Evolutionary conservation across 1,139 yeast species (phyloP).

Genomic region (Suhomyces bribrorum): DNA sequence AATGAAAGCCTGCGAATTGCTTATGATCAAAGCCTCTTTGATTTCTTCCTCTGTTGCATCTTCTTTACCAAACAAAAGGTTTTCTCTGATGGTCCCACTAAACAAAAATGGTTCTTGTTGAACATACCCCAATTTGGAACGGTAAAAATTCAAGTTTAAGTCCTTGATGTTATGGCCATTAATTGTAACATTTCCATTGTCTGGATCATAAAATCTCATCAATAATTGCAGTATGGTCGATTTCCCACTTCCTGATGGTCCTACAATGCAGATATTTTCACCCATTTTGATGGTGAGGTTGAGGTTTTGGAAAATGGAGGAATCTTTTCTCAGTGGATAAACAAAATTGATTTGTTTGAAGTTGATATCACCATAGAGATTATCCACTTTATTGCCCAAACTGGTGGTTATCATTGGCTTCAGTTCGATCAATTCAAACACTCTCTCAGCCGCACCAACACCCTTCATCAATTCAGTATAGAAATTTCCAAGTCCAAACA

Average conservation of each 20-base stretch:
- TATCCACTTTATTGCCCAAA: slow-evolving; percentile 49
- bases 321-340: slow-evolving; percentile 86
- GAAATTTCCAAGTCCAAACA: slow-evolving; percentile 85
- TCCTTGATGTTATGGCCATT: slow-evolving; percentile 70
- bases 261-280: slow-evolving; percentile 89
- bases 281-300: slow-evolving; percentile 74
- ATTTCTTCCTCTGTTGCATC: slow-evolving; percentile 63
- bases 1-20: slow-evolving; percentile 77
- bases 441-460: slow-evolving; percentile 90
- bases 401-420: slow-evolving; percentile 68
- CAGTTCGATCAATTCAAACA: slow-evolving; percentile 83
- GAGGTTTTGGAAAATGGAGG: slow-evolving; percentile 63
- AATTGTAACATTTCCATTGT: slow-evolving; percentile 60
- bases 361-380: slow-evolving; percentile 44
- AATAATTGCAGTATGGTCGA: slow-evolving; percentile 83
- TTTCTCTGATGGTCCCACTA: slow-evolving; percentile 86
- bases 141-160: slow-evolving; percentile 69
- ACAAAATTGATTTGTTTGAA: slow-evolving; percentile 70
- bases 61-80: slow-evolving; percentile 71
- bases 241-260: slow-evolving; percentile 96
- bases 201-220: slow-evolving; percentile 79
- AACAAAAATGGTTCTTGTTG: slow-evolving; percentile 94
- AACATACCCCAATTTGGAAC: slow-evolving; percentile 80
- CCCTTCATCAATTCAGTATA: slow-evolving; percentile 96
- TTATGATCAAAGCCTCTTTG: slow-evolving; percentile 69